These are phyloP conservation scores for Globisporangium rhizosaccharum DNA, from an alignment of 352 stramenopile genomes.

Conservation along the genomic window DNA sequence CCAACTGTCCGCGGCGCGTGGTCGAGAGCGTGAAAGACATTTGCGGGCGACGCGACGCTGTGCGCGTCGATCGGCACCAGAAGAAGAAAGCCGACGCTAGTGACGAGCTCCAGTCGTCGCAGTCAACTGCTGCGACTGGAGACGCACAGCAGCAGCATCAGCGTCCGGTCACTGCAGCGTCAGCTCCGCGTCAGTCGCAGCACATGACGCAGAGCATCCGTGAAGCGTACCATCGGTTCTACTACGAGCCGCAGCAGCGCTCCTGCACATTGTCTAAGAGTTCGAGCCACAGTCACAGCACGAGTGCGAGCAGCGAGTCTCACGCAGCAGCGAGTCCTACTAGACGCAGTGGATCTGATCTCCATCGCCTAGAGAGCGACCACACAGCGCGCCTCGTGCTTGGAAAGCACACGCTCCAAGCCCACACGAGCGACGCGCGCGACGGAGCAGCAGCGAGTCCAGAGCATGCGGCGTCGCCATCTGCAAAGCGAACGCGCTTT, in stretches of 20 bases:
- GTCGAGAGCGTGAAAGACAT: conserved; percentile 59
- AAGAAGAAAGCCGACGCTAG: conserved; percentile 21
- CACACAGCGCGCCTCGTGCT: background rate
- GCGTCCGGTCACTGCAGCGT: background rate
- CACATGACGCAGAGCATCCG: too few species aligned
- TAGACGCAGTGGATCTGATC: background rate
- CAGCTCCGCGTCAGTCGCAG: background rate
- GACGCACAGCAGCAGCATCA: conserved; percentile 2
- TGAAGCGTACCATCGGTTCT: too few species aligned
- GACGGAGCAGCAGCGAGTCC: background rate
- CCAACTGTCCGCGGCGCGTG: conserved; percentile 58
- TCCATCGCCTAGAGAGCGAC: background rate
- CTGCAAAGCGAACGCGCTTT: too few species aligned
- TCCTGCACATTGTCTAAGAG: too few species aligned
- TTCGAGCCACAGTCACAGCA: too few species aligned
- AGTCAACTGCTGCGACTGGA: background rate
- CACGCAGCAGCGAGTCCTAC: background rate
- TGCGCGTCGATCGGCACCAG: conserved; percentile 27
- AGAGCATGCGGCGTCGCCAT: too few species aligned
- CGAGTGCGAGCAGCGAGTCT: too few species aligned
- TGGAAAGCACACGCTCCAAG: background rate
- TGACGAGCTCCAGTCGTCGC: background rate
- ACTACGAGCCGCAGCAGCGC: too few species aligned
- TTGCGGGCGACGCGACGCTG: conserved; percentile 39
- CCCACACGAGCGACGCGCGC: too few species aligned